Conservation (phyloP, 2,329 filamentous ascomycete genomes). For the Pseudogymnoascus sp. region DNA sequence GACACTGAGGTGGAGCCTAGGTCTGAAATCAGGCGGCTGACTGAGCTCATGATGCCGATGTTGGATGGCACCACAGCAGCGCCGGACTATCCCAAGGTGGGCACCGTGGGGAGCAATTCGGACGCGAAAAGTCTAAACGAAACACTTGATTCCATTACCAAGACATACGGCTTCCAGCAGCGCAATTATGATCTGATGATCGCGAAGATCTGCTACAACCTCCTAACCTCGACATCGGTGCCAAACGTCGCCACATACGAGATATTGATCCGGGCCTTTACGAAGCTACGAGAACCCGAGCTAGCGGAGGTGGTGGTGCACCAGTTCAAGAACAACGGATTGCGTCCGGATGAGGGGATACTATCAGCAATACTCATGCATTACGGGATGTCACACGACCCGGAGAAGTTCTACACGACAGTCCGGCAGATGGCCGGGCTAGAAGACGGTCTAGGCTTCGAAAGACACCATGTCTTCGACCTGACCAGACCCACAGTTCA, state of each 20-base stretch:
- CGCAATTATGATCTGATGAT: conserved; percentile 21
- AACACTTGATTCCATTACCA: not conserved
- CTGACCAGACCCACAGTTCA: conserved; percentile 10
- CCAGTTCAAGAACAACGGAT: conserved; percentile 11
- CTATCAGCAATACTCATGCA: conserved; percentile 24
- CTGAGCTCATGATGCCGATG: not conserved
- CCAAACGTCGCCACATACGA: conserved; percentile 65
- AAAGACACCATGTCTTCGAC: conserved; percentile 11
- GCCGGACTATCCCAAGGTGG: not conserved
- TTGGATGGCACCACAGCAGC: not conserved
- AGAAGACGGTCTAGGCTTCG: conserved; percentile 16
- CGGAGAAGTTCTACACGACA: conserved; percentile 19
- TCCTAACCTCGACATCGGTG: conserved; percentile 51
- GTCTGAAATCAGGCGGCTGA: not conserved
- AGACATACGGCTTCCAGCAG: not conserved
- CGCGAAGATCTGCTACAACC: conserved; percentile 48
- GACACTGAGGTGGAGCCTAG: not conserved
- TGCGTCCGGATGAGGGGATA: conserved; percentile 19
- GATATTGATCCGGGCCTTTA: conserved; percentile 58
- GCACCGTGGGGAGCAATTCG: not conserved
- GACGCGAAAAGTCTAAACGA: not conserved
- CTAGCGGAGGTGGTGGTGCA: conserved; percentile 46
- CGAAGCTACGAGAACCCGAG: conserved; percentile 38
- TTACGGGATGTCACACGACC: conserved; percentile 20
- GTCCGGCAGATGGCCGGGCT: conserved; percentile 22